phyloP scores from a whole-genome alignment of 2,329 filamentous ascomycete species.

The Fusarium sp. region DNA sequence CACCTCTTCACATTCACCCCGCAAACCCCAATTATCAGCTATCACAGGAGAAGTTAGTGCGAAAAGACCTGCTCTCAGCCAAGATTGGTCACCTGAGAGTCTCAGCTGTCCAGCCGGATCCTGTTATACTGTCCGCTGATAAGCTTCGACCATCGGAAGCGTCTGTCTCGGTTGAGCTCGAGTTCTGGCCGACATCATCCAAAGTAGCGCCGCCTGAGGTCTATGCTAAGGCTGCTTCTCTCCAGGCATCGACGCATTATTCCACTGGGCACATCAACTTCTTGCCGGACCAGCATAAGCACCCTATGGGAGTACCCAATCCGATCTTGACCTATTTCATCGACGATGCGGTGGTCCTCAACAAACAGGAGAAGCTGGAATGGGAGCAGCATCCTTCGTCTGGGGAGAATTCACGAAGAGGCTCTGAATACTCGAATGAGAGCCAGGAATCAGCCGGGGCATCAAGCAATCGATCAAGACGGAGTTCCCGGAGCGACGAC shows the following conservation, averaged over 20 bases:
- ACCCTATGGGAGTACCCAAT: conserved; percentile 12
- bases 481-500: conserved; percentile 6
- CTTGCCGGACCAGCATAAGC: conserved; percentile 31
- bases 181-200: conserved; percentile 33
- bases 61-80: conserved; percentile 26
- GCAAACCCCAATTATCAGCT: conserved; percentile 25
- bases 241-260: conserved; percentile 33
- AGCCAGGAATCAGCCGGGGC: neutral
- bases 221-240: conserved; percentile 17
- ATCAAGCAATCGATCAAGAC: neutral
- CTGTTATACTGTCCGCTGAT: conserved; percentile 31
- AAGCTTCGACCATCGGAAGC: conserved; percentile 20
- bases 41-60: conserved; percentile 28
- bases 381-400: conserved; percentile 12
- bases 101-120: conserved; percentile 16
- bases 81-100: conserved; percentile 29
- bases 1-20: conserved; percentile 19
- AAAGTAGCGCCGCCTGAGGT: conserved; percentile 23
- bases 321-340: conserved; percentile 29
- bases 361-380: neutral
- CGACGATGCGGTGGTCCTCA: conserved; percentile 8
- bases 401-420: conserved; percentile 1
- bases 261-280: conserved; percentile 27
- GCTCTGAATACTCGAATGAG: neutral
- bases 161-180: conserved; percentile 19